Conservation (phyloP, 495 filamentous ascomycete species). For the Talaromyces borbonicus region DNA sequence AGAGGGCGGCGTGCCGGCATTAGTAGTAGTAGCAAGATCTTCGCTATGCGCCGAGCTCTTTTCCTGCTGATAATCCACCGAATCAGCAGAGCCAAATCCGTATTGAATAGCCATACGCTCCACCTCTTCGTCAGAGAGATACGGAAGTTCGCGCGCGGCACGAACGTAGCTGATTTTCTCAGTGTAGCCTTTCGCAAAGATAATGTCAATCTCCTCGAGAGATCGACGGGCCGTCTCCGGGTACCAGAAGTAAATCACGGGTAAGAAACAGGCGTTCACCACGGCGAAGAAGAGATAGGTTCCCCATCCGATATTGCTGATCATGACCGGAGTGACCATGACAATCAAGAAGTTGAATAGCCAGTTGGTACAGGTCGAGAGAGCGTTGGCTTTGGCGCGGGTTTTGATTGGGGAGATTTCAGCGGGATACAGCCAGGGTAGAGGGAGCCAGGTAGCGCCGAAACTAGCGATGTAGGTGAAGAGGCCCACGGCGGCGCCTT, state of each 20-base stretch:
- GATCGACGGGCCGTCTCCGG: constrained; percentile 61
- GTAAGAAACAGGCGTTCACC: constrained; percentile 61
- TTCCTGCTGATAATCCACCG: not conserved
- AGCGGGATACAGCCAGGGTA: constrained; percentile 50
- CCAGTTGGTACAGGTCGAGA: constrained; percentile 72
- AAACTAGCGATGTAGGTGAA: constrained; percentile 75
- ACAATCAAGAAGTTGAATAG: constrained; percentile 74
- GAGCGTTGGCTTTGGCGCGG: constrained; percentile 63
- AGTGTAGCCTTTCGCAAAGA: constrained; percentile 66
- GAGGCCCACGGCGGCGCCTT: constrained; percentile 65
- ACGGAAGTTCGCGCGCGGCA: constrained; percentile 60
- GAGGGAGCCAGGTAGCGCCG: constrained; percentile 59
- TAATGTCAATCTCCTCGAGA: constrained; percentile 73
- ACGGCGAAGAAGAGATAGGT: constrained; percentile 73
- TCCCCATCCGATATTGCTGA: constrained; percentile 57
- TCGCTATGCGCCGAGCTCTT: not conserved
- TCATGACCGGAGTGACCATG: constrained; percentile 71
- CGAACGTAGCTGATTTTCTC: constrained; percentile 69
- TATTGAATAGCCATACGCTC: constrained; percentile 54
- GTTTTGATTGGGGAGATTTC: constrained; percentile 71
- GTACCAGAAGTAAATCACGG: constrained; percentile 68
- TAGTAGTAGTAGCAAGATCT: not conserved
- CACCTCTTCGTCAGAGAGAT: constrained; percentile 51
- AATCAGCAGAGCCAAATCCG: constrained; percentile 30
- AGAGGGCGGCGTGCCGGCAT: not conserved